Conservation (phyloP, 768 basidiomycete species). For the Gyrodon lividus region DNA sequence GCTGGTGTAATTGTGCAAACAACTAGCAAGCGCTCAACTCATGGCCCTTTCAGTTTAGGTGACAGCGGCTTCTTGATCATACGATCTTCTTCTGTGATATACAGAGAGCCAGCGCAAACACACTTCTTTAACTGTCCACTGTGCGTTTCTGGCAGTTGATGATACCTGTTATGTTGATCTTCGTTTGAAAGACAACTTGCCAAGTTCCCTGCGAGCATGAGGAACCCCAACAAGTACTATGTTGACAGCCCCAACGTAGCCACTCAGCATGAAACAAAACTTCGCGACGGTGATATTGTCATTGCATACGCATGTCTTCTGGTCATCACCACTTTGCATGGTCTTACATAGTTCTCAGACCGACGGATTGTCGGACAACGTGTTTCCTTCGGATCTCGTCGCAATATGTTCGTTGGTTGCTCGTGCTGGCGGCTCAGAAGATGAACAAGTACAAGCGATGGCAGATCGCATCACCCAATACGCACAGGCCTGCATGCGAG, state of each 20-base stretch:
- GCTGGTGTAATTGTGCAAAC: constrained; percentile 19
- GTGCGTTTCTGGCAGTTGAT: constrained; percentile 16
- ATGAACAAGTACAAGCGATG: constrained; percentile 63
- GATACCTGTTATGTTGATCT: background rate
- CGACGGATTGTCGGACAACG: constrained; percentile 55
- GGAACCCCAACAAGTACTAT: constrained; percentile 9
- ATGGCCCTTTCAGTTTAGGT: constrained; percentile 52
- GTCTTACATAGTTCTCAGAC: constrained; percentile 38
- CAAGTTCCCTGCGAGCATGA: constrained; percentile 31
- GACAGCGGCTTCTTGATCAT: constrained; percentile 77
- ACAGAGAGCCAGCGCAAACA: constrained; percentile 38
- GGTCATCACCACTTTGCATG: background rate
- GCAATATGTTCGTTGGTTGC: constrained; percentile 68
- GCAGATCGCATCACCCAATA: constrained; percentile 73
- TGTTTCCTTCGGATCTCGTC: constrained; percentile 67
- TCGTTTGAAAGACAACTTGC: constrained; percentile 29
- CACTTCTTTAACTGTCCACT: constrained; percentile 36
- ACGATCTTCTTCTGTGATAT: constrained; percentile 61
- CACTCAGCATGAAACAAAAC: constrained; percentile 43
- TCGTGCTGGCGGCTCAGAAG: constrained; percentile 55
- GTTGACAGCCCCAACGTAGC: constrained; percentile 44
- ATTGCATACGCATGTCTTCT: constrained; percentile 43
- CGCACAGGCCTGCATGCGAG: constrained; percentile 67
- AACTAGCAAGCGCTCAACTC: constrained; percentile 5
- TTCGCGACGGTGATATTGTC: constrained; percentile 54